Base-by-base conservation (phyloP, 192 early-diverging fungal species). In the Coemansia biformis region DNA sequence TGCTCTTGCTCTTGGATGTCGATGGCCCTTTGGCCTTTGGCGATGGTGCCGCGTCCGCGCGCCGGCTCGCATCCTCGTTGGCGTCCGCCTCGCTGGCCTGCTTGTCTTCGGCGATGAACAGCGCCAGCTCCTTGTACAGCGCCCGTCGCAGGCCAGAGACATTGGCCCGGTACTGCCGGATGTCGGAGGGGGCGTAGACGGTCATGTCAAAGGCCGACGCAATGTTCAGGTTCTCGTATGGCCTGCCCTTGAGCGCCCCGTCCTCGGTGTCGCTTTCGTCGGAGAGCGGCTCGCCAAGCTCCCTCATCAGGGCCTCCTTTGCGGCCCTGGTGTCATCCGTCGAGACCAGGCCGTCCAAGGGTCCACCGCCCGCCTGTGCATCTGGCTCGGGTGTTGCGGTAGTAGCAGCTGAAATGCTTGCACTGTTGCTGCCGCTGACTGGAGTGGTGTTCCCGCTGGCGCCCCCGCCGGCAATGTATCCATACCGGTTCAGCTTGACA, bases 161-260 rank as follows among this genome's bases (percentile, higher is more conserved):
- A 22, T 65, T 61, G 14, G 22, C 7, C 36, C 43, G 38, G 34
- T 57, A 61, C 16, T 38, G 31, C 18, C 30, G 37, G 30, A 73
- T 65, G 34, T 73, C 69, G 9, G 33, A 22, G 0, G 57, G 54
- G 0, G 43, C 36, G 46, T 54, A 73, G 0, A 51, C 60, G 8
- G 50, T 51, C 46, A 73, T 48, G 29, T 73, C 69, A 43, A 61
- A 65, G 0, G 69, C 69, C 18, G 57, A 35, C 0, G 69, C 69
- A 26, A 73, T 45, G 7, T 54, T 64, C 35, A 73, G 39, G 15
- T 16, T 23, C 8, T 41, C 47, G 29, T 30, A 26, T 29, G 51
- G 19, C 6, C 50, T 8, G 0, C 17, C 36, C 28, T 28, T 40
- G 35, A 14, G 31, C 18, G 49, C 41, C 3, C 42, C 23, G 11